Percentiles rank a stretch among this genome's conserved stretches.
Conservation (phyloP, 495 filamentous ascomycete genomes). For the Podospora sp. region DNA sequence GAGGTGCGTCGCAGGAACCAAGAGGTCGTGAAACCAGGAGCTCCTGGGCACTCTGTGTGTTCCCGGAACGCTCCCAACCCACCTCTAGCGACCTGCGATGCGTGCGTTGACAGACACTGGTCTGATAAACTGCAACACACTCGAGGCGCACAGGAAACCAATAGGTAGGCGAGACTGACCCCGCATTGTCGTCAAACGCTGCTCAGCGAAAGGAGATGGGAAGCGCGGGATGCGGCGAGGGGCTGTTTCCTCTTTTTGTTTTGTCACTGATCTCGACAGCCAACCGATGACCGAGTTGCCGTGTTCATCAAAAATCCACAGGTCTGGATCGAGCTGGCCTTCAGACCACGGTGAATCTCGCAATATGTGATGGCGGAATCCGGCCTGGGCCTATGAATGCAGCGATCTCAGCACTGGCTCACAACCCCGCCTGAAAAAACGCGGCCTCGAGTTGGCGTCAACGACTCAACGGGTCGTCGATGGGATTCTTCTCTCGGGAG, state of each 20-base stretch:
- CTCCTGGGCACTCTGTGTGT: background rate
- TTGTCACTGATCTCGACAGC: background rate
- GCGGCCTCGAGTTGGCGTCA: background rate
- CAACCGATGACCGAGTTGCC: background rate
- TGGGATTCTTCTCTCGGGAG: background rate
- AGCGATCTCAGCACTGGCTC: background rate
- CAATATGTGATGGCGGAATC: background rate
- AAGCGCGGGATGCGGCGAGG: background rate
- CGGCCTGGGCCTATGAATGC: background rate
- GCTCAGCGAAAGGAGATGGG: background rate
- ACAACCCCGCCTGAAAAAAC: background rate
- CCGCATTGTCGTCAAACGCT: background rate
- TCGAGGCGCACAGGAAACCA: background rate
- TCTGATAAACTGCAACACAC: conserved; percentile 7
- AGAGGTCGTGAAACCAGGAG: conserved; percentile 10
- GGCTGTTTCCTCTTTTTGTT: background rate
- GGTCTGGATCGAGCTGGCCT: background rate
- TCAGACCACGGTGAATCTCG: background rate
- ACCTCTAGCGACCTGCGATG: background rate
- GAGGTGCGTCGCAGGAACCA: background rate
- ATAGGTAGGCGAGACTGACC: background rate
- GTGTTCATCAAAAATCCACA: background rate
- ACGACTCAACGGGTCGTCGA: background rate
- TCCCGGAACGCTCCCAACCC: background rate
- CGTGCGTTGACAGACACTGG: background rate